Conservation (phyloP, 495 filamentous ascomycete species). For the Amphirosellinia nigrospora region DNA sequence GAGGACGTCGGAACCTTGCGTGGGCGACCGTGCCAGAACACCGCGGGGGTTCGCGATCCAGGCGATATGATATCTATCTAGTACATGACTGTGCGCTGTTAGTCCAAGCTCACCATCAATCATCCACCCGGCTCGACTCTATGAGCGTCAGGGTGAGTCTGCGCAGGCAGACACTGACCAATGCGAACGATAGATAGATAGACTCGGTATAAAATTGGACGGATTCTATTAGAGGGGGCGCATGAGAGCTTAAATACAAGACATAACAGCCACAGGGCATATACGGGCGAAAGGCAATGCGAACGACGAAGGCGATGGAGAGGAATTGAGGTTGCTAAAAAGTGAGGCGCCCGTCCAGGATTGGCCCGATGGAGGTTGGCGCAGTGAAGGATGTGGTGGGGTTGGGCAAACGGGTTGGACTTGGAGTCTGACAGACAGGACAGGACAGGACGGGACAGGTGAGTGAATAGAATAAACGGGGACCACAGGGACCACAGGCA, state of each 20-base stretch:
- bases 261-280: conserved; percentile 25
- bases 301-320: conserved; percentile 32
- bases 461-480: neutral
- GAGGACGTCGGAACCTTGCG: conserved; percentile 32
- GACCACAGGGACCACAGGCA: conserved; percentile 9
- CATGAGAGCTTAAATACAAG: conserved; percentile 39
- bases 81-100: conserved; percentile 52
- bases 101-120: conserved; percentile 35
- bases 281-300: conserved; percentile 36
- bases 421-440: neutral
- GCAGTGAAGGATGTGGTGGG: conserved; percentile 25
- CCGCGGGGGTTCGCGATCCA: conserved; percentile 50
- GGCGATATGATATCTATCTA: conserved; percentile 44
- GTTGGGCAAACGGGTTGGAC: neutral
- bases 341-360: conserved; percentile 46
- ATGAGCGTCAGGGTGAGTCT: conserved; percentile 31
- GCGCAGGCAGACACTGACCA: conserved; percentile 44
- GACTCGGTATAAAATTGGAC: neutral
- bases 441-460: neutral
- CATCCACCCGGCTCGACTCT: neutral
- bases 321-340: conserved; percentile 38
- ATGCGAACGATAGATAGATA: conserved; percentile 12
- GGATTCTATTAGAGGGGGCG: conserved; percentile 15
- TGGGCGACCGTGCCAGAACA: conserved; percentile 37
- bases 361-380: conserved; percentile 31